Base-by-base conservation (phyloP, 768 basidiomycete species). In the Chalciporus piperatus region DNA sequence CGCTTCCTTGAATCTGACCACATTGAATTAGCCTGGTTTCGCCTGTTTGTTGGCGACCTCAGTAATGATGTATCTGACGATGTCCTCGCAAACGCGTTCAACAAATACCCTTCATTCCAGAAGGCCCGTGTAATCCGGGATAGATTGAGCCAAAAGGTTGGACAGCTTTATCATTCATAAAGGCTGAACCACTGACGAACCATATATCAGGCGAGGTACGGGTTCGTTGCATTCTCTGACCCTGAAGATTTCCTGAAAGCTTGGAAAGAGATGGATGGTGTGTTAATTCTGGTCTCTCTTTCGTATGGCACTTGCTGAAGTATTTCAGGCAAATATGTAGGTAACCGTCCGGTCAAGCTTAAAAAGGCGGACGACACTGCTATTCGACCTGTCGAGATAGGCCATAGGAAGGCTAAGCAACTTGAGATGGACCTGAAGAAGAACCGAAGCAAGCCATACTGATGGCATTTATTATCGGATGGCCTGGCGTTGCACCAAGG, bases 181-280 rank as follows among this genome's bases (percentile, higher is more conserved):
- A 37, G 35, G 19, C 25, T 16, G 20, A 33, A 6, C 56, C 17
- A 37, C 54, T 57, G 30, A 48, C 33, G 47, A 4, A 46, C 56
- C 30, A 22, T 40, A 13, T 48, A 19, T 58, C 50, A 96, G 92
- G 95, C 96, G 0, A 97, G 92, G 69, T 99, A 86, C 64, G 97
- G 95, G 4, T 99, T 99, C 64, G 92, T 98, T 23, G 92, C 92
- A 1, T 99, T 98, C 71, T 92, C 90, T 40, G 97, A 98, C 64
- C 97, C 97, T 0, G 97, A 99, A 71, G 97, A 99, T 68, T 98
- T 98, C 70, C 69, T 99, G 50, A 95, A 85, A 66, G 96, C 96
- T 16, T 99, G 96, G 96, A 98, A 98, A 68, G 95, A 98, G 70
- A 98, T 97, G 95, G 94, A 98, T 69, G 96, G 95, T 91, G 59